phyloP scores from a whole-genome alignment of 1,139 yeast species.

The Protomyces pachydermus region DNA sequence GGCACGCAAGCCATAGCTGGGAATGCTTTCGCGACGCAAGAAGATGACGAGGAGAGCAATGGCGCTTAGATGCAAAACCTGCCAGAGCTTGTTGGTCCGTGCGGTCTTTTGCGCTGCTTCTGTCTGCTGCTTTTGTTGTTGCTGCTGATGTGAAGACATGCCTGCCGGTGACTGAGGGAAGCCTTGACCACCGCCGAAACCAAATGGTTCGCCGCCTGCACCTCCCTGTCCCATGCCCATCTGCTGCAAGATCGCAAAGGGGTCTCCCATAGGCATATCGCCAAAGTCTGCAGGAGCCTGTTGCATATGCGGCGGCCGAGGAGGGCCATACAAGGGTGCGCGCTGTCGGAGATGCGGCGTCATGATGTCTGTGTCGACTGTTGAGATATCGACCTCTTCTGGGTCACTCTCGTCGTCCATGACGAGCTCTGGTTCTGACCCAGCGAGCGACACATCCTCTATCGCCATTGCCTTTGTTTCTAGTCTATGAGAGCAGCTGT shows the following conservation, averaged over 20 bases:
- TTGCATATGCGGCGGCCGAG: not conserved
- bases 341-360: not conserved
- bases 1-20: constrained; percentile 29
- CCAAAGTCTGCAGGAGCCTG: not conserved
- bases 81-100: not conserved
- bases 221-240: constrained; percentile 7
- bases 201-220: constrained; percentile 4
- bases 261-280: not conserved
- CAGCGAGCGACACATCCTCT: not conserved
- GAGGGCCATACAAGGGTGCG: not conserved
- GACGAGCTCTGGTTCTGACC: not conserved
- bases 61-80: not conserved
- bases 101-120: not conserved
- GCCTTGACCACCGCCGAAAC: not conserved
- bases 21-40: not conserved
- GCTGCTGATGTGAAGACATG: not conserved
- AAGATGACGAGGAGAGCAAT: not conserved
- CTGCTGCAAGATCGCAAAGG: constrained; percentile 19
- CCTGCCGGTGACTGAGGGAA: not conserved
- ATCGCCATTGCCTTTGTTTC: not conserved
- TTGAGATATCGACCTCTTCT: not conserved
- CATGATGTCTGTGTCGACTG: not conserved
- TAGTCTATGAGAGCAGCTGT: too few species aligned
- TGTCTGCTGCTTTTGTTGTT: not conserved
- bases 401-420: not conserved